These are phyloP conservation scores for Diaporthe longicolla DNA, from an alignment of 2,329 filamentous ascomycete genomes.

Conservation along the genomic window DNA sequence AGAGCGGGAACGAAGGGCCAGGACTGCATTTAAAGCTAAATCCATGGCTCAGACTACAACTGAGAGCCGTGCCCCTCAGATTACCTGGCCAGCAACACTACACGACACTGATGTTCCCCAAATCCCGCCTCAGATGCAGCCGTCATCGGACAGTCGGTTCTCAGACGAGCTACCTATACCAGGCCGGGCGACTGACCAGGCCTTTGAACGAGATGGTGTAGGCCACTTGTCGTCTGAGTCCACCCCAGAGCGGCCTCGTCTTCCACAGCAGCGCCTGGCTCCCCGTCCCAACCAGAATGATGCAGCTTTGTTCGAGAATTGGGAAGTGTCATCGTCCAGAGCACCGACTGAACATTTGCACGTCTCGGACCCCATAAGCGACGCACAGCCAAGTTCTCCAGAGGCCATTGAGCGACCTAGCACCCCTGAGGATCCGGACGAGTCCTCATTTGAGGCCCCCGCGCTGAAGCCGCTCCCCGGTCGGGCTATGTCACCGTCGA, in stretches of 20 bases:
- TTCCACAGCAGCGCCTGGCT: constrained; percentile 5
- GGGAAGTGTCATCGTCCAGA: constrained; percentile 36
- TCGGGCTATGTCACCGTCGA: constrained; percentile 67
- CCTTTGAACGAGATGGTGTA: not conserved
- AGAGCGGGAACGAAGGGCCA: constrained; percentile 40
- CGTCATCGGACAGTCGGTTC: not conserved
- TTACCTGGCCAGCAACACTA: constrained; percentile 13
- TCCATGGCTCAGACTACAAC: constrained; percentile 15
- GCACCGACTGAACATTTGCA: constrained; percentile 31
- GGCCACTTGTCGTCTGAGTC: constrained; percentile 9
- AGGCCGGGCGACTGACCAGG: constrained; percentile 12
- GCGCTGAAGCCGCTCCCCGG: constrained; percentile 65
- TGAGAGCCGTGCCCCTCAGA: not conserved
- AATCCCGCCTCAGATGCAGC: not conserved
- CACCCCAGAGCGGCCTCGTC: constrained; percentile 32
- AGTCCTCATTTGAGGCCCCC: constrained; percentile 55
- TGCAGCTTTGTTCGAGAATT: constrained; percentile 37
- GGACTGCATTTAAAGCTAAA: constrained; percentile 24
- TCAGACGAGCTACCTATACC: constrained; percentile 31
- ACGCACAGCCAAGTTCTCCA: constrained; percentile 24
- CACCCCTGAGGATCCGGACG: constrained; percentile 45
- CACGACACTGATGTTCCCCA: not conserved
- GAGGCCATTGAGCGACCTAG: constrained; percentile 31
- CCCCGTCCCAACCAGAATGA: constrained; percentile 32
- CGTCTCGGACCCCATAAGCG: constrained; percentile 15